Percentiles rank a stretch among this genome's conserved stretches.
Evolutionary conservation across 2,329 filamentous ascomycete genomes (phyloP).

Genomic region (Trichoderma breve): DNA sequence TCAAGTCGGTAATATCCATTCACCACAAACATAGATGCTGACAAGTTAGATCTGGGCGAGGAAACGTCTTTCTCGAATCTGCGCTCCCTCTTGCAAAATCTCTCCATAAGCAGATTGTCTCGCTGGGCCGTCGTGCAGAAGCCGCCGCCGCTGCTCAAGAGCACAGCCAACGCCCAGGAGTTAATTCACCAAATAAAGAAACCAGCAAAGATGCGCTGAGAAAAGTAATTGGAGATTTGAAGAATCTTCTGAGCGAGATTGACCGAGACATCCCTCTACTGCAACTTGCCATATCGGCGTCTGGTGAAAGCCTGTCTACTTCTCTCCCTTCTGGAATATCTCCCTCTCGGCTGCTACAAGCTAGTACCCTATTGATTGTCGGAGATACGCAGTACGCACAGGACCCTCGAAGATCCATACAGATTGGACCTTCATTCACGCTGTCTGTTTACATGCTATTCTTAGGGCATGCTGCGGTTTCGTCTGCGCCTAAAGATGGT

Average conservation of each 20-base stretch:
- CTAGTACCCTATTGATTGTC: constrained; percentile 84
- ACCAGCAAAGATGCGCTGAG: constrained; percentile 60
- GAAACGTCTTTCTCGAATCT: constrained; percentile 68
- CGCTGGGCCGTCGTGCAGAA: constrained; percentile 72
- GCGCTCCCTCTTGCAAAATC: constrained; percentile 80
- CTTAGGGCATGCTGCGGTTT: constrained; percentile 62
- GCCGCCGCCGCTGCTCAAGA: constrained; percentile 66
- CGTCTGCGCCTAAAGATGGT: neutral
- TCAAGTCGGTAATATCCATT: constrained; percentile 59
- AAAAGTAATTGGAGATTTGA: constrained; percentile 72
- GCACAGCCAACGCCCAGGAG: constrained; percentile 36
- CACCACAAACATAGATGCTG: neutral
- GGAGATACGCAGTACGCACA: constrained; percentile 80
- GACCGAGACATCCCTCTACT: constrained; percentile 90
- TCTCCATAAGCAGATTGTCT: constrained; percentile 78
- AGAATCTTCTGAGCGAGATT: constrained; percentile 70
- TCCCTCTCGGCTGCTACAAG: constrained; percentile 85
- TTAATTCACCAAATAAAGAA: constrained; percentile 37
- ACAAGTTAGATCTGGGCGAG: constrained; percentile 46
- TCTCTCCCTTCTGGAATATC: constrained; percentile 80
- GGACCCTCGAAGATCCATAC: constrained; percentile 61
- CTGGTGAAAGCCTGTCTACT: constrained; percentile 81
- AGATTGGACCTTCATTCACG: constrained; percentile 84
- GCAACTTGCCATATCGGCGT: constrained; percentile 90
- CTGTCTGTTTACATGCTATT: constrained; percentile 96